These are phyloP conservation scores for Suhomyces panamericanus DNA, from an alignment of 1,139 yeast genomes.

Conservation along the genomic window DNA sequence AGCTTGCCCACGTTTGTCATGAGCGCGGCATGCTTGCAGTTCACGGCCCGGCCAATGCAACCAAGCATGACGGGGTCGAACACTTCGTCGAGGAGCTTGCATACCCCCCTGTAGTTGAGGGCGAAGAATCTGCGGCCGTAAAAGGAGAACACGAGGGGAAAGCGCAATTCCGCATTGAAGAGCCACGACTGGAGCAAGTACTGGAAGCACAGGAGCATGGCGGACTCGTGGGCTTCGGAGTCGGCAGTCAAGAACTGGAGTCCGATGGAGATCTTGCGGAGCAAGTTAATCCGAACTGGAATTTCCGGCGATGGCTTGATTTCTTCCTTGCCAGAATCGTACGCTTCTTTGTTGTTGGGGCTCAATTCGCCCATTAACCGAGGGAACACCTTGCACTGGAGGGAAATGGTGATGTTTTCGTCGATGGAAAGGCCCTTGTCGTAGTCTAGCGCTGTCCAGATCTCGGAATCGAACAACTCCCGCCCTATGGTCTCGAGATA, in stretches of 20 bases:
- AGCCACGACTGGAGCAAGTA: constrained; percentile 32
- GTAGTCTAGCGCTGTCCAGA: constrained; percentile 24
- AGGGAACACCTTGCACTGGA: constrained; percentile 24
- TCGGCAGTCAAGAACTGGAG: constrained; percentile 1
- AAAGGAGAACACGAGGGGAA: constrained; percentile 41
- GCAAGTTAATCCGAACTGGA: not conserved
- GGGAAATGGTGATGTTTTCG: constrained; percentile 14
- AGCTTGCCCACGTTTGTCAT: constrained; percentile 13
- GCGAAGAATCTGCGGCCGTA: constrained; percentile 33
- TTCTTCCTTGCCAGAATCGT: not conserved
- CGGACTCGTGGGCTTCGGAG: not conserved
- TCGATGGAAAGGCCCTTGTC: constrained; percentile 14
- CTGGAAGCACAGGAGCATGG: constrained; percentile 25
- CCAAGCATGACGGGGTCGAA: constrained; percentile 10
- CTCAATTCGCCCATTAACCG: constrained; percentile 17
- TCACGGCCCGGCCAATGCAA: not conserved
- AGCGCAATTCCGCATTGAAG: constrained; percentile 29
- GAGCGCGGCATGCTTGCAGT: constrained; percentile 5
- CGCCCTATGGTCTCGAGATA: constrained; percentile 17
- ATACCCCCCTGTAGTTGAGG: constrained; percentile 25
- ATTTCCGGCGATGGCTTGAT: not conserved
- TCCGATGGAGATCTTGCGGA: not conserved
- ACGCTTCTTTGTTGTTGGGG: constrained; percentile 3
- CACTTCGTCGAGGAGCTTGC: constrained; percentile 13
- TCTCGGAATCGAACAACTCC: constrained; percentile 9